phyloP scores from a whole-genome alignment of 495 filamentous ascomycete species.

The Aspergillus leporis region DNA sequence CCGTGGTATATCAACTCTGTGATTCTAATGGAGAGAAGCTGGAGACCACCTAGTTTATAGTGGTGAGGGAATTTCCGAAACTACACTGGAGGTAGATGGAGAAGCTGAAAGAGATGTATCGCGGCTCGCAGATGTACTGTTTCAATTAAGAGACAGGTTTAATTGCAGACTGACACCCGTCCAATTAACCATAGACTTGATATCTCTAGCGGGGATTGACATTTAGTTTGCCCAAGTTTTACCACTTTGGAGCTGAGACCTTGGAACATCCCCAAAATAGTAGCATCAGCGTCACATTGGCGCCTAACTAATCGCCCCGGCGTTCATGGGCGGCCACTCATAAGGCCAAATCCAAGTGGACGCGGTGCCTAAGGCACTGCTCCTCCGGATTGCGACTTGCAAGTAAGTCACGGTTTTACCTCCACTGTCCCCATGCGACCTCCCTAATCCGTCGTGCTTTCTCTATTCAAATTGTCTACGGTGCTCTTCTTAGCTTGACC shows the following conservation, averaged over 20 bases:
- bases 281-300: constrained; percentile 6
- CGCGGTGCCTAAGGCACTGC: neutral
- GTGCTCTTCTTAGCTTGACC: neutral
- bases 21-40: no score
- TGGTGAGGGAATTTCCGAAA: neutral
- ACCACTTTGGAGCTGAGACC: neutral
- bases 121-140: neutral
- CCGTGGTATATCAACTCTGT: no score
- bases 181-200: neutral
- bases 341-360: neutral
- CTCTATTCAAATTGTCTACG: neutral
- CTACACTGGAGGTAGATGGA: neutral
- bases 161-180: neutral
- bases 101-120: neutral
- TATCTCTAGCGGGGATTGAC: neutral
- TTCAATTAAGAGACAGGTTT: neutral
- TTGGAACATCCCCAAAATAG: constrained; percentile 10
- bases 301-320: neutral
- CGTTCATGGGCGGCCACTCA: neutral
- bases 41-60: no score
- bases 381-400: neutral
- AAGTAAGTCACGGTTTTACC: constrained; percentile 4
- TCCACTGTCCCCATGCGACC: neutral
- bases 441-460: constrained; percentile 4
- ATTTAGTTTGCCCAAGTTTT: neutral